Evolutionary conservation across 768 basidiomycete genomes (phyloP), one percentile per base, ranked within the genome.

Genomic region (Rhodotorula diobovata): DNA sequence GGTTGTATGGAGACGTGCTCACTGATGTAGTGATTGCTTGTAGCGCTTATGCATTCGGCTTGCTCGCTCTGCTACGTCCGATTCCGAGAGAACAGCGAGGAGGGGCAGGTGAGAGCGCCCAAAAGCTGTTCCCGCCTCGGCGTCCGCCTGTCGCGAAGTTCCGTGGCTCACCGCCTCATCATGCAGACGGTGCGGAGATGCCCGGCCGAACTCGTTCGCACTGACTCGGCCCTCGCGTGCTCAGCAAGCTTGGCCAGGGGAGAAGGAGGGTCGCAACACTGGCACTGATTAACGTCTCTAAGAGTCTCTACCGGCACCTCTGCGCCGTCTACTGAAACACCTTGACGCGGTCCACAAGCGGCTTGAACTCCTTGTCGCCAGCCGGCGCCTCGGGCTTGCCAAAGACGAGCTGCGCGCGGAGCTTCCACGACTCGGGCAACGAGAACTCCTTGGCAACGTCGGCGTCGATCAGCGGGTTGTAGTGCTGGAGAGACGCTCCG

Each of bases 281-380:
- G 28, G 46, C 46, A 21, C 35, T 12, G n/a, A n/a, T n/a, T n/a
- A n/a, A n/a, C n/a, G n/a, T 39, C 9, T 39, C 39, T 9, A 41
- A 41, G 9, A 41, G 15, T 41, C 39, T 41, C 39, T 8, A 41
- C 39, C 8, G 41, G 14, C 9, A 41, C 32, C n/a, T 20, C 23
- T 37, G 6, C 4, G 15, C 0, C 25, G 25, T 50, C 41, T 56
- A 71, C 39, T 67, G 54, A 37, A 80, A 76, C 35, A 75, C 66
- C 77, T 78, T 80, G 72, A 80, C 79, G 30, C 80, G 74, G 48
- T 80, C 76, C 55, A 81, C 81, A 67, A 81, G 64, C 10, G 79
- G 77, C 54, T 65, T 34, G 76, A 80, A 82, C 35, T 62, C 61
- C 75, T 81, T 82, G 25, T 57, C 50, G 34, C 73, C 69, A 0